These are phyloP conservation scores for Pythium pectinolyticum DNA, from an alignment of 352 stramenopile species.

Conservation along the genomic window DNA sequence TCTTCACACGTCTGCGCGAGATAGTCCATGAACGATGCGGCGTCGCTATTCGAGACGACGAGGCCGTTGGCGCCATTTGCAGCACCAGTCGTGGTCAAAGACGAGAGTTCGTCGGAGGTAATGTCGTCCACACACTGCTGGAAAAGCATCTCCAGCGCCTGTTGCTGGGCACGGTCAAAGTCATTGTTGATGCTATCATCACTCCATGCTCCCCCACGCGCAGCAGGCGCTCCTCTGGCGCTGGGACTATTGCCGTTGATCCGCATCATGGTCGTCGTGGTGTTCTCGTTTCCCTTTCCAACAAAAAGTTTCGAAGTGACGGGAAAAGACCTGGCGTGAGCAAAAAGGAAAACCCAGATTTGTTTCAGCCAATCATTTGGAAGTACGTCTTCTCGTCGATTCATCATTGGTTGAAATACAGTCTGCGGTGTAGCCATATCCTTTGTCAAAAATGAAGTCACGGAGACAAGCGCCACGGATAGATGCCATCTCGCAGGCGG, in stretches of 20 bases:
- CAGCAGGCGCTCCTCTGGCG: too few relatives aligned
- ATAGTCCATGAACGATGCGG: constrained; percentile 61
- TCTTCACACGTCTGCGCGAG: constrained; percentile 68
- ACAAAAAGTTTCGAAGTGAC: too few relatives aligned
- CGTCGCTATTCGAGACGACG: constrained; percentile 19
- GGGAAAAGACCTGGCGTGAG: too few relatives aligned
- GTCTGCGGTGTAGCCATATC: not conserved
- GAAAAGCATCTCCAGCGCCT: constrained; percentile 31
- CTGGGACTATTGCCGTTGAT: not conserved
- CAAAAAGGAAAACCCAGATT: too few relatives aligned
- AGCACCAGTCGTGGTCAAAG: constrained; percentile 1
- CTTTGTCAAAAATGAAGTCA: constrained; percentile 2
- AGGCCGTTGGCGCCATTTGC: not conserved
- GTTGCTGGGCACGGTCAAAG: constrained; percentile 29
- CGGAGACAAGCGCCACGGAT: too few relatives aligned
- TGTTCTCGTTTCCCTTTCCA: too few relatives aligned
- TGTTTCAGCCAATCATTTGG: constrained; percentile 8
- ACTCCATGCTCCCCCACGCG: too few relatives aligned
- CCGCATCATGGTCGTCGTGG: constrained; percentile 1
- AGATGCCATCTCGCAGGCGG: too few relatives aligned
- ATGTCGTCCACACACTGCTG: constrained; percentile 32
- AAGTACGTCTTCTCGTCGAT: too few relatives aligned
- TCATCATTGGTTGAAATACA: constrained; percentile 8
- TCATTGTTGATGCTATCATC: constrained; percentile 5
- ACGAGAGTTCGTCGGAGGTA: constrained; percentile 16